Percentiles rank a stretch among this genome's conserved stretches.
Conservation (phyloP, 2,329 filamentous ascomycete genomes). For the Fusarium sp. region DNA sequence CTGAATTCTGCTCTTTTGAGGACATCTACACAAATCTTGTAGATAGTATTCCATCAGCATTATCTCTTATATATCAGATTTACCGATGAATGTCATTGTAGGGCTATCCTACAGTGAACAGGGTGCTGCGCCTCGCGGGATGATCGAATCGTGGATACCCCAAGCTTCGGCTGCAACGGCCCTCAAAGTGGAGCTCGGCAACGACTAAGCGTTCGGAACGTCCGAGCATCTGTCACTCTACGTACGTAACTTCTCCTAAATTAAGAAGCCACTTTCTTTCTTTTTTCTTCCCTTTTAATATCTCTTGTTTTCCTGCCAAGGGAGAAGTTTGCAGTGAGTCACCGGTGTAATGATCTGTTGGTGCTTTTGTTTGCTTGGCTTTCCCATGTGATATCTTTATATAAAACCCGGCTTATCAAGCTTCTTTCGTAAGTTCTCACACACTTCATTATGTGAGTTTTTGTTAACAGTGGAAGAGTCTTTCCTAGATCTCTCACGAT, state of each 20-base stretch:
- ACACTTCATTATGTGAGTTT: accelerated
- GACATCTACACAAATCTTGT: too few relatives aligned
- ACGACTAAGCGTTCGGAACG: neutral
- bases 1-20: accelerated
- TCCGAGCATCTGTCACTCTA: slow-evolving; percentile 4
- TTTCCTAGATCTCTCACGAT: neutral
- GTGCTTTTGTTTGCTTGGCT: neutral
- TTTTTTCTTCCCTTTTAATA: neutral
- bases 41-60: accelerated
- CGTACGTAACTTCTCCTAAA: neutral
- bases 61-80: too few relatives aligned
- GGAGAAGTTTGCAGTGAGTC: neutral
- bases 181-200: neutral
- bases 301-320: neutral
- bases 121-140: slow-evolving; percentile 23
- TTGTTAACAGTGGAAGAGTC: neutral
- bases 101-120: neutral
- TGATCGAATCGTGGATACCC: slow-evolving; percentile 8
- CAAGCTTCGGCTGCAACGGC: slow-evolving; percentile 16
- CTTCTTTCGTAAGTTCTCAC: neutral
- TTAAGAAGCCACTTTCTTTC: neutral
- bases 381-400: neutral
- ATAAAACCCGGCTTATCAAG: neutral
- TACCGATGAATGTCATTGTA: neutral
- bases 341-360: neutral